Conservation (phyloP, 345 rosid genomes). For the Jatropha curcas region DNA sequence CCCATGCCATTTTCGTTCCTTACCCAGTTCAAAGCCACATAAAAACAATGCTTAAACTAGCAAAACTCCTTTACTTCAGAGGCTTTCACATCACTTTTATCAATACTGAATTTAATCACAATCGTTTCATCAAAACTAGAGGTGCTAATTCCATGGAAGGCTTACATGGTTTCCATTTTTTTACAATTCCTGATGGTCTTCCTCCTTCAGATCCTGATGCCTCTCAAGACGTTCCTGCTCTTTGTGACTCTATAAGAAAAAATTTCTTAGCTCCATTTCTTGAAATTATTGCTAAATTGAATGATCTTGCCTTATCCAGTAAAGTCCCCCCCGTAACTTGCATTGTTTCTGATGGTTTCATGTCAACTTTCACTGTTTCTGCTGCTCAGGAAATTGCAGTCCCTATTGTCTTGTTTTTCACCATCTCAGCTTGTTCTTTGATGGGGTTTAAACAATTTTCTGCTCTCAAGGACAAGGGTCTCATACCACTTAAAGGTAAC, state of each 20-base stretch:
- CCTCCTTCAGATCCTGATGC: not conserved
- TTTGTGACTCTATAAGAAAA: not conserved
- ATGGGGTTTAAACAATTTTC: conserved; percentile 11
- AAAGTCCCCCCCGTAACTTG: conserved; percentile 16
- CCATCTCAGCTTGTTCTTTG: conserved; percentile 12
- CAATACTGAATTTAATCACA: too few relatives aligned
- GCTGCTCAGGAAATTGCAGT: conserved; percentile 18
- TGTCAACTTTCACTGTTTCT: not conserved
- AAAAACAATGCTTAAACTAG: conserved; percentile 34
- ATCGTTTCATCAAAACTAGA: too few relatives aligned
- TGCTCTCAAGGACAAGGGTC: conserved; percentile 7
- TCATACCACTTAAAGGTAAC: conserved; percentile 16
- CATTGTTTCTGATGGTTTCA: conserved; percentile 20
- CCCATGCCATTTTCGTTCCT: conserved; percentile 39
- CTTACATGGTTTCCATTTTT: too few relatives aligned
- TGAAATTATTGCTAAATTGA: not conserved
- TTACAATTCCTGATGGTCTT: too few relatives aligned
- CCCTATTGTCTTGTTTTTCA: conserved; percentile 4
- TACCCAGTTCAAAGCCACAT: conserved; percentile 43
- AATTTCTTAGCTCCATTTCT: not conserved
- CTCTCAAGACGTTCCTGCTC: not conserved
- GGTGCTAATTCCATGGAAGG: too few relatives aligned
- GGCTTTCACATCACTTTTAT: conserved; percentile 48
- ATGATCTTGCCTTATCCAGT: not conserved
- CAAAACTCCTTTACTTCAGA: conserved; percentile 37